These are phyloP conservation scores for Ilyonectria mors-panacis DNA, from an alignment of 2,329 filamentous ascomycete species.

Conservation along the genomic window DNA sequence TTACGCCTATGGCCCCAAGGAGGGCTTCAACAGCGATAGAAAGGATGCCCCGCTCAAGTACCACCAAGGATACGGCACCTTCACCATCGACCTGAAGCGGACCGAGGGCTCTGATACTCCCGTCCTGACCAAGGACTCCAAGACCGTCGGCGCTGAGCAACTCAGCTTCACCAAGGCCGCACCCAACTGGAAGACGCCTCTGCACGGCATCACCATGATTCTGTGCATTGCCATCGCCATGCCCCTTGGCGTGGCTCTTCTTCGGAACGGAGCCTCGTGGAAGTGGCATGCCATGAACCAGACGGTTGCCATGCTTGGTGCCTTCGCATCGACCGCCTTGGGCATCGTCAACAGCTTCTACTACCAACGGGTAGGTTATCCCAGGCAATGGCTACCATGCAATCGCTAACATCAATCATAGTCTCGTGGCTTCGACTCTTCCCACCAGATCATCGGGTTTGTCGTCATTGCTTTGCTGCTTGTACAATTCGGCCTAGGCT, in stretches of 20 bases:
- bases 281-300: constrained; percentile 71
- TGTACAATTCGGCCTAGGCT: constrained; percentile 67
- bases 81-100: constrained; percentile 68
- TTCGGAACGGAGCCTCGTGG: constrained; percentile 65
- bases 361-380: constrained; percentile 68
- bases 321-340: constrained; percentile 64
- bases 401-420: constrained; percentile 46
- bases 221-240: constrained; percentile 68
- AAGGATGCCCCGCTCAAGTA: constrained; percentile 62
- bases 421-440: constrained; percentile 66
- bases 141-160: constrained; percentile 55
- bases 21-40: constrained; percentile 59
- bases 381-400: background rate
- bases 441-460: constrained; percentile 73
- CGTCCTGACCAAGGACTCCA: constrained; percentile 52
- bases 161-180: constrained; percentile 50
- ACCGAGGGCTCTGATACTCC: constrained; percentile 65
- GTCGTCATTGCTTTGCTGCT: constrained; percentile 67
- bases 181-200: constrained; percentile 57
- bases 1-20: constrained; percentile 69
- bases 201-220: constrained; percentile 69
- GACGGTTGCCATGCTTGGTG: constrained; percentile 62
- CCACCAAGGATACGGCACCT: constrained; percentile 68
- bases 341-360: constrained; percentile 67
- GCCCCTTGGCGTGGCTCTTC: constrained; percentile 68